phyloP scores from a whole-genome alignment of 179 eudicot genomes.

The Heliamphora pulchella region DNA sequence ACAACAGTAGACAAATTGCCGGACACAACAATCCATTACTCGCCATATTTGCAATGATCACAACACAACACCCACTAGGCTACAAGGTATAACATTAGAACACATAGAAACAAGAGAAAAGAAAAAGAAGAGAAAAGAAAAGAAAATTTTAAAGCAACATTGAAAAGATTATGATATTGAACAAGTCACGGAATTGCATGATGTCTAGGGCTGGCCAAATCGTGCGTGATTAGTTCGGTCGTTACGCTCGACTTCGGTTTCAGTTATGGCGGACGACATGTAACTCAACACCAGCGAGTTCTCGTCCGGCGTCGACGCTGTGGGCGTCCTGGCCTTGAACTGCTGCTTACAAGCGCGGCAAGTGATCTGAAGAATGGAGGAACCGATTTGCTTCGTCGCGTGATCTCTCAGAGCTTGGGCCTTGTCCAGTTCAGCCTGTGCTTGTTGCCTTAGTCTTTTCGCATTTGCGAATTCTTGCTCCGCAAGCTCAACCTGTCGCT shows the following conservation, averaged over 20 bases:
- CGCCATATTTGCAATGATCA: constrained; percentile 9
- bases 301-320: constrained; percentile 14
- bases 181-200: neutral
- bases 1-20: constrained; percentile 6
- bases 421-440: constrained; percentile 61
- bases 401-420: constrained; percentile 55
- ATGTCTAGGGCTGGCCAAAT: neutral
- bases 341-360: constrained; percentile 63
- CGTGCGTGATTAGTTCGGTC: neutral
- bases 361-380: constrained; percentile 55
- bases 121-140: neutral
- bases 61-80: constrained; percentile 15
- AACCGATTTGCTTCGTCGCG: constrained; percentile 47
- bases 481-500: constrained; percentile 60
- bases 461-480: constrained; percentile 69
- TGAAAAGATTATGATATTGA: neutral
- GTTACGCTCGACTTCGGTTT: constrained; percentile 19
- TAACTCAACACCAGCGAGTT: constrained; percentile 22
- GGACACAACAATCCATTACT: neutral
- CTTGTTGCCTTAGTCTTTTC: constrained; percentile 64
- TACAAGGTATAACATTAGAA: neutral
- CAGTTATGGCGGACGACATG: constrained; percentile 31
- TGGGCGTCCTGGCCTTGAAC: constrained; percentile 23
- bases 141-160: neutral
- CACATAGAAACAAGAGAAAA: neutral